Evolutionary conservation across 768 basidiomycete genomes (phyloP), one percentile per base, ranked within the genome.

Genomic region (Serendipita sp.): DNA sequence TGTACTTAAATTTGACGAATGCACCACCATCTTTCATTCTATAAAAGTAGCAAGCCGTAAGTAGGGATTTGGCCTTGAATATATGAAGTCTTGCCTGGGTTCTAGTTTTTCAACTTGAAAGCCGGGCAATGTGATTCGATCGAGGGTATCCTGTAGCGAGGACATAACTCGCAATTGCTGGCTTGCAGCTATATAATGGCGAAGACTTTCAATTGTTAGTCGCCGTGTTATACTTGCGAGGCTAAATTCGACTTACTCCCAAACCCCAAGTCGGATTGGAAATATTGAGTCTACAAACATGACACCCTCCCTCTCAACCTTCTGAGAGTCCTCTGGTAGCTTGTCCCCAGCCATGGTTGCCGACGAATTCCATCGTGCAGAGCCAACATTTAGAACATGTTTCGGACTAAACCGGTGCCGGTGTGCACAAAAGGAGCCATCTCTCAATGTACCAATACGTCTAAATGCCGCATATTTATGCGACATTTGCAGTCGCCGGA

Each of bases 11-110:
- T 36, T 78, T 78, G 44, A 92, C 85, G 71, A 91, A 92, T 15
- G 89, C 85, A 3, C 92, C 92, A 2, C 91, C 91, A 67, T 93
- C 91, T 69, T 93, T 94, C 63, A 75, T 73, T 47, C 68, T 68
- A 67, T 83, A 79, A 4, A 84, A 62, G 18, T 30, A 44, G 44
- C 2, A 3, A 34, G 1, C 67, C 38, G 3, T 5, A 36, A 60
- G 7, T 18, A 8, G 23, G 23, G 44, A 66, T 45, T 23, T n/a
- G 35, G 23, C 34, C 44, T 45, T 48, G 23, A 32, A 28, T 65
- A 34, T 18, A 28, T 18, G 30, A 38, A 51, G 34, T 64, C 66
- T n/a, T 67, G 69, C 36, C 72, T 65, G 2, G 73, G 83, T 63
- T 89, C 78, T 3, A 91, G 70, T 28, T 81, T 79, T 3, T 85